Percentiles rank a stretch among this genome's conserved stretches.
phyloP scores from a whole-genome alignment of 305 asterid genomes.

The Fraxinus dipetala region DNA sequence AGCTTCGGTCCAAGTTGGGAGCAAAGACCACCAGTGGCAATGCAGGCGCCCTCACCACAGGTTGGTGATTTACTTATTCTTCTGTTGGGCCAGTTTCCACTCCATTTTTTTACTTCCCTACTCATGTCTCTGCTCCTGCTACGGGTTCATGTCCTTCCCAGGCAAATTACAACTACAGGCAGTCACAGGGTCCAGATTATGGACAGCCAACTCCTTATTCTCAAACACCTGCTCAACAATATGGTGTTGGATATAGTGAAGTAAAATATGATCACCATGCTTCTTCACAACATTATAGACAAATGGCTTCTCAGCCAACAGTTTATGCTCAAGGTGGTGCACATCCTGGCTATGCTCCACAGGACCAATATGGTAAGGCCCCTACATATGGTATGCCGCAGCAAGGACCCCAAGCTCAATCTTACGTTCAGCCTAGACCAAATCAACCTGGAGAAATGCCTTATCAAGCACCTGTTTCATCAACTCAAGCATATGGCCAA shows the following conservation, averaged over 20 bases:
- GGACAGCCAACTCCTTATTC: slow-evolving; percentile 62
- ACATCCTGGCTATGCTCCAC: slow-evolving; percentile 64
- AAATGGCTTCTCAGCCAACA: slow-evolving; percentile 66
- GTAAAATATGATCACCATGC: slow-evolving; percentile 61
- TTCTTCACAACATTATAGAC: slow-evolving; percentile 68
- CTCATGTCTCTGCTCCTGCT: slow-evolving; percentile 15
- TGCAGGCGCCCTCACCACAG: slow-evolving; percentile 81
- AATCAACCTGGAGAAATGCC: slow-evolving; percentile 66
- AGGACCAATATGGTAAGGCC: slow-evolving; percentile 72
- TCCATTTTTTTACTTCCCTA: not conserved
- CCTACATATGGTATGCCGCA: slow-evolving; percentile 61
- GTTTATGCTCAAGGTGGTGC: slow-evolving; percentile 62
- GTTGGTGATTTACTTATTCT: slow-evolving; percentile 35
- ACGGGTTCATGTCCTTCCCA: slow-evolving; percentile 26
- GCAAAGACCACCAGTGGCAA: slow-evolving; percentile 72
- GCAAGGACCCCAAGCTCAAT: slow-evolving; percentile 58
- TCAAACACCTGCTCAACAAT: slow-evolving; percentile 63
- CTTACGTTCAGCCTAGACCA: slow-evolving; percentile 76
- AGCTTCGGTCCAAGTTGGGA: slow-evolving; percentile 90
- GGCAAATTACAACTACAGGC: slow-evolving; percentile 83
- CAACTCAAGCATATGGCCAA: slow-evolving; percentile 63
- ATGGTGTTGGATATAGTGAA: slow-evolving; percentile 73
- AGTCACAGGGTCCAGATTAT: slow-evolving; percentile 71
- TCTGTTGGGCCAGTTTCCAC: not conserved
- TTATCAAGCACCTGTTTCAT: slow-evolving; percentile 54